Conservation (phyloP, 73 alveolate genomes). For the Blepharisma stoltei region DNA sequence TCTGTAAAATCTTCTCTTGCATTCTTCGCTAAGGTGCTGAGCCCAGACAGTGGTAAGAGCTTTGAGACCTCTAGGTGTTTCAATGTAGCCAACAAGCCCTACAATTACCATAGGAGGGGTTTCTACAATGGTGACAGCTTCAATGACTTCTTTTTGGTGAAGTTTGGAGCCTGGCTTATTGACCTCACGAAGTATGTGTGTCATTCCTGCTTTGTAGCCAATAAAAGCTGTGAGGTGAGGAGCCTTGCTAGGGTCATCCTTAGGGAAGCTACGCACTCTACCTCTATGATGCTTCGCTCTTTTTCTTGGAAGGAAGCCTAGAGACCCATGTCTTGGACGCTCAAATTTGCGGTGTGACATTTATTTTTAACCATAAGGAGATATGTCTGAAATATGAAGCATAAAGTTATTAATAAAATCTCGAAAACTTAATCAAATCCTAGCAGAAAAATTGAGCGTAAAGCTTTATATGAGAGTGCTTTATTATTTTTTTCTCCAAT, state of each 20-base stretch:
- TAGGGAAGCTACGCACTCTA: constrained; percentile 96
- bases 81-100: constrained; percentile 99
- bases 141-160: constrained; percentile 98
- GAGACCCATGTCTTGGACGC: constrained; percentile 99
- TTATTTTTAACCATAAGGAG: background rate
- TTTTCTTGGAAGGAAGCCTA: constrained; percentile 99
- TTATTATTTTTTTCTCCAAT: too few relatives aligned
- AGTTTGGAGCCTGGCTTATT: constrained; percentile 97
- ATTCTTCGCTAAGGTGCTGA: constrained; percentile 93
- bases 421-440: too few relatives aligned
- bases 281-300: constrained; percentile 99
- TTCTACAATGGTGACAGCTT: constrained; percentile 98
- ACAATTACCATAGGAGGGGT: constrained; percentile 98
- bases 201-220: constrained; percentile 99
- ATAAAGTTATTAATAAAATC: too few relatives aligned
- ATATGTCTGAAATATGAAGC: too few relatives aligned
- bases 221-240: constrained; percentile 99
- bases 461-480: too few relatives aligned
- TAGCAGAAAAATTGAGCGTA: too few relatives aligned
- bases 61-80: constrained; percentile 99
- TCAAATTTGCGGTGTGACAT: constrained; percentile 99
- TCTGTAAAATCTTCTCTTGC: constrained; percentile 99
- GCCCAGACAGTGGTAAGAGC: constrained; percentile 99
- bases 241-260: constrained; percentile 87
- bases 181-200: constrained; percentile 99